These are phyloP conservation scores for Canariomyces notabilis DNA, from an alignment of 2,329 filamentous ascomycete genomes.

Conservation along the genomic window DNA sequence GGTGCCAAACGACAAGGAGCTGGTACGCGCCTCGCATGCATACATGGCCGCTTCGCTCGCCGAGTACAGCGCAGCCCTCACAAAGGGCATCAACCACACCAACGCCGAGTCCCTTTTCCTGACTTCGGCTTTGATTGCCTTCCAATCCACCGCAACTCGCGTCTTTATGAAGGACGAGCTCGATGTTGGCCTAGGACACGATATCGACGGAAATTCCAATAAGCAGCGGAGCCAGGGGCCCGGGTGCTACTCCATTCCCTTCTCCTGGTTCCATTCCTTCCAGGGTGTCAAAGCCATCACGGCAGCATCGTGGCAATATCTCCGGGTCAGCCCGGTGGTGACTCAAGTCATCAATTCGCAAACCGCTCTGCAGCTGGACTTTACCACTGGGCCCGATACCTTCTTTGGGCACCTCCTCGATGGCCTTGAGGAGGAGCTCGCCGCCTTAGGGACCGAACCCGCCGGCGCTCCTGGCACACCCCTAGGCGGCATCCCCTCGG, in stretches of 20 bases:
- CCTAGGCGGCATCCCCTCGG: background rate
- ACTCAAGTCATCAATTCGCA: constrained; percentile 60
- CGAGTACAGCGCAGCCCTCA: constrained; percentile 54
- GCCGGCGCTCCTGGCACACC: constrained; percentile 4
- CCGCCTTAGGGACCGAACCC: constrained; percentile 24
- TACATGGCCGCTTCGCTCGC: constrained; percentile 61
- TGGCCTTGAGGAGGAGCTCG: constrained; percentile 53
- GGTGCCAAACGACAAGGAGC: constrained; percentile 51
- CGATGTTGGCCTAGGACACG: constrained; percentile 28
- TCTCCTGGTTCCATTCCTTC: constrained; percentile 63
- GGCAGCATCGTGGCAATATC: constrained; percentile 59
- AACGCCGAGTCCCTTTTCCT: constrained; percentile 61
- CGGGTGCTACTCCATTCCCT: constrained; percentile 50
- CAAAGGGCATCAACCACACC: constrained; percentile 49
- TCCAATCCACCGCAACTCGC: constrained; percentile 60
- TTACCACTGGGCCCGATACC: constrained; percentile 46
- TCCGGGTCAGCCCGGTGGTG: constrained; percentile 52
- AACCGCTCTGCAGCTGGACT: constrained; percentile 55
- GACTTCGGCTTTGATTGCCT: constrained; percentile 59
- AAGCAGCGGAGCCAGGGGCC: constrained; percentile 14
- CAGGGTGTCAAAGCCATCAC: constrained; percentile 63
- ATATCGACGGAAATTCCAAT: constrained; percentile 18
- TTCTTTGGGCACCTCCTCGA: constrained; percentile 59
- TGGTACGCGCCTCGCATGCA: constrained; percentile 58
- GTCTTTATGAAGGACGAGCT: constrained; percentile 56